Evolutionary conservation across 2,329 filamentous ascomycete species (phyloP), one percentile per base, ranked within the genome.

Genomic region (Arthrocladium fulminans): DNA sequence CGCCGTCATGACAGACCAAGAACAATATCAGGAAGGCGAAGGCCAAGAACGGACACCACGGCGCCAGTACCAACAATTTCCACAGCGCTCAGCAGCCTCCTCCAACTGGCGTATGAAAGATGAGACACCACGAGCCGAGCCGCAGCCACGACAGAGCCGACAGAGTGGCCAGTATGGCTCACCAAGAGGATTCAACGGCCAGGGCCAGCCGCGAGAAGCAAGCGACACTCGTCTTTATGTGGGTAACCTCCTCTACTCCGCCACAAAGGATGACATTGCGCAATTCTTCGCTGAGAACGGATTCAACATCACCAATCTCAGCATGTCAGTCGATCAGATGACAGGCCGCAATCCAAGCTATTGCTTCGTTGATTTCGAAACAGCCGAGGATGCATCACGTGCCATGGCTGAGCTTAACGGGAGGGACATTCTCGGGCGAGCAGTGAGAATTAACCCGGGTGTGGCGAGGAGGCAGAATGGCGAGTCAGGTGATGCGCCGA

Each of bases 311-410:
- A 71, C 75, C 54, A 75, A 77, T 40, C 76, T 86, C 54, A 79
- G 83, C 61, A 82, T 87, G 57, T 81, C 80, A 1, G 73, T 83
- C 46, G 82, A 87, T 58, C 76, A 80, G 1, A 78, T 83, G 62
- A 83, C 76, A 24, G 77, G 75, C 34, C 73, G 82, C 38, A 87
- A 86, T 61, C 82, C 82, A 0, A 83, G 80, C 30, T 86, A 86
- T 66, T 87, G 83, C 67, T 87, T 88, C 57, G 77, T 86, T 39
- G 83, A 87, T 58, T 77, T 87, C 49, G 63, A 65, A 39, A 73
- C 70, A 40, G 71, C 72, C 39, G 76, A 77, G 23, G 69, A 77
- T 24, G 82, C 82, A 2, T 70, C 76, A 3, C 63, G 63, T 1
- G 80, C 79, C 1, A 77, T 86, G 61, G 59, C 64, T n/a, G 67